Conservation (phyloP, 2,329 filamentous ascomycete genomes). For the Cadophora sp. region DNA sequence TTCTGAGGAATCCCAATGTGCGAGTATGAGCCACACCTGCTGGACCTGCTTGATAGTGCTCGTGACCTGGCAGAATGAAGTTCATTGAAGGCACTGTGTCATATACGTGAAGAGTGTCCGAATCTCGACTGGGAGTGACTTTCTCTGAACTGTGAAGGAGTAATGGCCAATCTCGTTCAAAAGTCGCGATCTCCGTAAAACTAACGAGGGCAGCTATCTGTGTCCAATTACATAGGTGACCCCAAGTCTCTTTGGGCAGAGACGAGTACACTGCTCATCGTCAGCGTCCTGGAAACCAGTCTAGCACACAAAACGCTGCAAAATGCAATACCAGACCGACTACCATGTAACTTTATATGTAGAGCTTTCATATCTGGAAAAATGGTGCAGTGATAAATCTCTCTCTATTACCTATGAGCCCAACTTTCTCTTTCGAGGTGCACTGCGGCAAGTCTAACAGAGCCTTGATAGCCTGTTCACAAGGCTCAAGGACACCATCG, state of each 20-base stretch:
- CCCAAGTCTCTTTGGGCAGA: neutral
- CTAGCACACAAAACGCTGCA: too few species aligned
- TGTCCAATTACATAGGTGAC: slow-evolving; percentile 4
- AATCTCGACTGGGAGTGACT: neutral
- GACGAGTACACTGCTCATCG: slow-evolving; percentile 12
- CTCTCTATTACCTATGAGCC: slow-evolving; percentile 23
- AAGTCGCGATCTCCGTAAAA: slow-evolving; percentile 6
- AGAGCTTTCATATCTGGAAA: too few species aligned
- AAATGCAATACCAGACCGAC: neutral
- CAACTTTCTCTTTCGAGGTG: slow-evolving; percentile 21
- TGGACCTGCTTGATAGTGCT: slow-evolving; percentile 47
- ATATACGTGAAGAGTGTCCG: slow-evolving; percentile 22
- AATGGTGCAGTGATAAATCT: too few species aligned
- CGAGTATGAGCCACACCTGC: slow-evolving; percentile 60
- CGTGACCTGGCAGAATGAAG: slow-evolving; percentile 33
- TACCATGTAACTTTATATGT: too few species aligned
- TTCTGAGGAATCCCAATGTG: slow-evolving; percentile 69
- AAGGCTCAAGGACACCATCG: neutral
- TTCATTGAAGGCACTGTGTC: slow-evolving; percentile 19
- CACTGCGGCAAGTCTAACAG: slow-evolving; percentile 24
- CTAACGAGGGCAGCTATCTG: slow-evolving; percentile 17
- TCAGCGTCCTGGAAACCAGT: neutral
- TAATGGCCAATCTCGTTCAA: neutral
- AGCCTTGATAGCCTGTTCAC: slow-evolving; percentile 17
- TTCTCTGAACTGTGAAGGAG: slow-evolving; percentile 17